phyloP scores from a whole-genome alignment of 176 grass and related monocot genomes.

The Typha latifolia region DNA sequence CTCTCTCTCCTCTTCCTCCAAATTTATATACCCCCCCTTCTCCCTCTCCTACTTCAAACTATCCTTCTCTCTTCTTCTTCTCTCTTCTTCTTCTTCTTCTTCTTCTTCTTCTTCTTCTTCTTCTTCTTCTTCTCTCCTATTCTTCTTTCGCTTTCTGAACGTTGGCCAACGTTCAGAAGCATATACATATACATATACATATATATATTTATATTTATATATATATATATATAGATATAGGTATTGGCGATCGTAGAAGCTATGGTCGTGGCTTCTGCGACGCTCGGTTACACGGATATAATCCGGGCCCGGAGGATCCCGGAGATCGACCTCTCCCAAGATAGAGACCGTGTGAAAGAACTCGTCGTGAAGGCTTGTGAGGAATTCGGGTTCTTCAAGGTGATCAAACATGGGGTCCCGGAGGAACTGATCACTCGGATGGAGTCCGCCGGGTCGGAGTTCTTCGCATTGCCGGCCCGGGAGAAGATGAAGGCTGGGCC shows the following conservation, averaged over 20 bases:
- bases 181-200: not conserved
- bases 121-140: not conserved
- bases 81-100: slow-evolving; percentile 5
- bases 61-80: not conserved
- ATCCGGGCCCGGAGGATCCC: slow-evolving; percentile 24
- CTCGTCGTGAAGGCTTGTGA: slow-evolving; percentile 43
- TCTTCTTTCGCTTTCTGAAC: not conserved
- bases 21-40: slow-evolving; percentile 16
- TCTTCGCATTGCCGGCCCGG: slow-evolving; percentile 42
- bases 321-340: slow-evolving; percentile 56
- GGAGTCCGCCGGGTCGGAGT: slow-evolving; percentile 38
- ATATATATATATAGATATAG: not conserved
- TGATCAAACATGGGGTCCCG: slow-evolving; percentile 53
- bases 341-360: slow-evolving; percentile 13
- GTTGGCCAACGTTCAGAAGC: not conserved
- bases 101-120: not conserved
- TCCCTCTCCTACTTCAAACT: slow-evolving; percentile 2
- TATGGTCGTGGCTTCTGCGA: slow-evolving; percentile 58
- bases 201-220: not conserved
- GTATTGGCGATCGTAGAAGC: not conserved
- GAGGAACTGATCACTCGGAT: slow-evolving; percentile 19
- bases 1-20: not conserved
- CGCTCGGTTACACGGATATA: slow-evolving; percentile 20
- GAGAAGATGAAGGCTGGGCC: slow-evolving; percentile 78
- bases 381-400: slow-evolving; percentile 70